A percentile compares a stretch with the other conserved stretches of the same genome.
Conservation (phyloP, 306 rosid genomes). For the Rosa chinensis region DNA sequence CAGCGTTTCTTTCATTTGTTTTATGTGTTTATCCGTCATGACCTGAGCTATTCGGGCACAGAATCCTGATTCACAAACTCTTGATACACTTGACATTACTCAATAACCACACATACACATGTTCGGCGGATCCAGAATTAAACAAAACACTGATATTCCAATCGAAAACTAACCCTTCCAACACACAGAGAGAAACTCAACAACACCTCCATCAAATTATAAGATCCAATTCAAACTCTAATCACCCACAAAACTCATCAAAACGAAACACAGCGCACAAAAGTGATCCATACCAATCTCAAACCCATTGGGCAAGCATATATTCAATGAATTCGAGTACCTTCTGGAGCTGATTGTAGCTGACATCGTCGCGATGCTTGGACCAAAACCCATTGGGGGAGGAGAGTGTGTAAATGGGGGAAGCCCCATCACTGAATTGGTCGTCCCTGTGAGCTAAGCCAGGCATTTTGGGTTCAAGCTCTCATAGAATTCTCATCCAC, state of each 20-base stretch:
- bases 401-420: slow-evolving; percentile 47
- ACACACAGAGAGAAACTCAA: slow-evolving; percentile 25
- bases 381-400: slow-evolving; percentile 89
- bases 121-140: slow-evolving; percentile 26
- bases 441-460: slow-evolving; percentile 70
- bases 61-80: neutral
- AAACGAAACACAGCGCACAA: slow-evolving; percentile 22
- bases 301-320: slow-evolving; percentile 15
- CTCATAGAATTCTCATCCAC: slow-evolving; percentile 39
- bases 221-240: slow-evolving; percentile 53
- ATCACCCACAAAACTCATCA: slow-evolving; percentile 20
- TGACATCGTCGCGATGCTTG: slow-evolving; percentile 62
- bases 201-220: slow-evolving; percentile 16
- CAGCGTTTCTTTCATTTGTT: neutral
- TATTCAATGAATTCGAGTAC: slow-evolving; percentile 39
- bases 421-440: slow-evolving; percentile 61
- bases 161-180: slow-evolving; percentile 17
- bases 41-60: neutral
- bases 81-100: slow-evolving; percentile 3
- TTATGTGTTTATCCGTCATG: neutral
- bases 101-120: neutral
- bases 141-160: slow-evolving; percentile 29
- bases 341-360: slow-evolving; percentile 89
- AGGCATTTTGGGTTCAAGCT: slow-evolving; percentile 73
- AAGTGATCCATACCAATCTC: slow-evolving; percentile 34